Percentiles rank a stretch among this genome's conserved stretches.
phyloP scores from a whole-genome alignment of 306 rosid genomes.

The Urtica urens region DNA sequence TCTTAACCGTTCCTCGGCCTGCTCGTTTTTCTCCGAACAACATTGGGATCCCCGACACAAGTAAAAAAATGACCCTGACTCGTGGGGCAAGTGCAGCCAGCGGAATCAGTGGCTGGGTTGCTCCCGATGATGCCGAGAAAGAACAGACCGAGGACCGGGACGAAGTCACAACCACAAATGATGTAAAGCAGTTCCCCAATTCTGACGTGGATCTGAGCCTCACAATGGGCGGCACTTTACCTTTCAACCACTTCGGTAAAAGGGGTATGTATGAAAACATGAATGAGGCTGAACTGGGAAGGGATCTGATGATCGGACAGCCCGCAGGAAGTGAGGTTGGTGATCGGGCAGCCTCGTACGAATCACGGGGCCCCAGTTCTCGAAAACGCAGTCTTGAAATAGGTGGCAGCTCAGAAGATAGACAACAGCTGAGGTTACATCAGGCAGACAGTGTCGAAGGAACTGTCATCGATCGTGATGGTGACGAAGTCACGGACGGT shows the following conservation, averaged over 20 bases:
- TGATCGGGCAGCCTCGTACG: conserved; percentile 89
- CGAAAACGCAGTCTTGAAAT: conserved; percentile 81
- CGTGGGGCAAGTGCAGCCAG: conserved; percentile 99
- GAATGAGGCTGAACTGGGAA: conserved; percentile 78
- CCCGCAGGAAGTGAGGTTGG: conserved; percentile 98
- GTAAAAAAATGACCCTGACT: conserved; percentile 86
- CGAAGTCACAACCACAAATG: conserved; percentile 84
- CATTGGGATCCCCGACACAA: conserved; percentile 67
- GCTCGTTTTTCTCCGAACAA: conserved; percentile 56
- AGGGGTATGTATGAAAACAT: conserved; percentile 51
- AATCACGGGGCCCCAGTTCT: conserved; percentile 96
- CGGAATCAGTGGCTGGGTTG: conserved; percentile 94
- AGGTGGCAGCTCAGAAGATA: conserved; percentile 82
- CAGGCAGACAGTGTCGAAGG: conserved; percentile 99
- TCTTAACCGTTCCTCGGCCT: conserved; percentile 73
- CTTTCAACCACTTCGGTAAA: conserved; percentile 49
- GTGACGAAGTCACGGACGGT: conserved; percentile 87
- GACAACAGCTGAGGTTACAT: conserved; percentile 56
- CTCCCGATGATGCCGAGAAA: conserved; percentile 74
- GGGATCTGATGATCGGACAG: conserved; percentile 94
- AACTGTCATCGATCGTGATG: conserved; percentile 94
- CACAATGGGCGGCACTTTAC: conserved; percentile 74
- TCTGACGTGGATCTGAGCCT: conserved; percentile 81
- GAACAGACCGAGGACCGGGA: conserved; percentile 91
- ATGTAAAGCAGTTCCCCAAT: conserved; percentile 33